These are phyloP conservation scores for Choanephora cucurbitarum DNA, from an alignment of 371 early-diverging fungal genomes.

Conservation along the genomic window DNA sequence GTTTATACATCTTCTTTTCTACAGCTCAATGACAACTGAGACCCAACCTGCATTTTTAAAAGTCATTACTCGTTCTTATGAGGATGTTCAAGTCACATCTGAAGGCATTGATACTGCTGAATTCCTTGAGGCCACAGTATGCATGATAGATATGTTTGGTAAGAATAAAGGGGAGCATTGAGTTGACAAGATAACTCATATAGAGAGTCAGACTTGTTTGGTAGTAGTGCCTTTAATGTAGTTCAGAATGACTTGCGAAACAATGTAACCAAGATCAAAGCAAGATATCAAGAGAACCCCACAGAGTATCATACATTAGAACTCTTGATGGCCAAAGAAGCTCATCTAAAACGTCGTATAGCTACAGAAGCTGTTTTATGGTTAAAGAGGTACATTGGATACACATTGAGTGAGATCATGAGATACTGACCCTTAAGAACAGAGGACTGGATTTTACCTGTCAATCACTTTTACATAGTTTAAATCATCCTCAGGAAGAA, in stretches of 20 bases:
- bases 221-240: constrained; percentile 73
- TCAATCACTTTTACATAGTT: constrained; percentile 71
- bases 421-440: not conserved
- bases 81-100: constrained; percentile 61
- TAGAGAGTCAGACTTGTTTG: constrained; percentile 60
- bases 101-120: constrained; percentile 78
- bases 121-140: constrained; percentile 90
- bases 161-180: constrained; percentile 25
- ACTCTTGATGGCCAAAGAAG: constrained; percentile 75
- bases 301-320: constrained; percentile 77
- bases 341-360: constrained; percentile 69
- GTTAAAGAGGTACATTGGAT: constrained; percentile 74
- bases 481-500: constrained; percentile 74
- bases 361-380: constrained; percentile 93
- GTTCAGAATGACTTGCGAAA: constrained; percentile 91
- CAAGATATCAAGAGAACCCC: constrained; percentile 66
- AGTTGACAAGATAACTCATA: not conserved
- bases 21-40: constrained; percentile 1
- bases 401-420: not conserved
- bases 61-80: constrained; percentile 61
- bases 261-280: constrained; percentile 86
- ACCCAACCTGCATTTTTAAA: constrained; percentile 16
- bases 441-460: constrained; percentile 90
- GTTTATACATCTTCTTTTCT: not conserved
- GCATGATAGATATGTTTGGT: constrained; percentile 85